Evolutionary conservation across 2,329 filamentous ascomycete genomes (phyloP), one percentile per base, ranked within the genome.

Genomic region (Elsinoe arachidis): DNA sequence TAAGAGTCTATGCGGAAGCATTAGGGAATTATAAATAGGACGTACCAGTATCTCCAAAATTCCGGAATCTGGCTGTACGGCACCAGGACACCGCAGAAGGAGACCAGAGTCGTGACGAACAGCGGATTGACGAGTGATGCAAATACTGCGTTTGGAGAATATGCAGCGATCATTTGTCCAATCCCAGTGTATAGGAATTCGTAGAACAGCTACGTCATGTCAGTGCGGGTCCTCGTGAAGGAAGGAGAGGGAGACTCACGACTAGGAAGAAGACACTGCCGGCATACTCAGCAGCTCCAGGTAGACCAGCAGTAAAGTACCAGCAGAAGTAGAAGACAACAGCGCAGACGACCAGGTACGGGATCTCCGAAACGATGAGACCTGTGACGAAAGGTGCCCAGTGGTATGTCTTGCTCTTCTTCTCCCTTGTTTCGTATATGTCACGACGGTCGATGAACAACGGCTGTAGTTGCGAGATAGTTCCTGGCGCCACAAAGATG

Each of bases 321-420:
- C 82, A 86, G 66, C 76, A 80, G 1, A 79, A 76, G 63, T 76
- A 88, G 62, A 82, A 78, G 5, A 87, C 65, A 21, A 86, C 70
- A 12, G 78, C 81, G 1, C 81, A 80, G 6, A 87, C 55, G 12
- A 81, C 73, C 51, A 79, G 75, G 69, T 75, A 88, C 0, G 85
- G 84, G 1, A 88, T 74, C 68, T 89, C 86, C 49, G 86, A 83
- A 1, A 85, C 52, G 52, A 88, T 78, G 65, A 87, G 86, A 64
- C 83, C 79, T 1, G 84, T 71, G 67, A 88, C 78, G 67, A 89
- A 88, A 0, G 78, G 83, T 62, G 81, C 76, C 85, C 85, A 89
- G 0, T 82, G 86, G 71, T 88, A 89, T 7, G n/a, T 7, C n/a
- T 51, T 51, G n/a, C 5, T 6, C 4, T 21, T 0, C 80, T 76